Percentiles rank a stretch among this genome's conserved stretches.
Evolutionary conservation across 495 filamentous ascomycete genomes (phyloP).

Genomic region (Penicillium pulvis): DNA sequence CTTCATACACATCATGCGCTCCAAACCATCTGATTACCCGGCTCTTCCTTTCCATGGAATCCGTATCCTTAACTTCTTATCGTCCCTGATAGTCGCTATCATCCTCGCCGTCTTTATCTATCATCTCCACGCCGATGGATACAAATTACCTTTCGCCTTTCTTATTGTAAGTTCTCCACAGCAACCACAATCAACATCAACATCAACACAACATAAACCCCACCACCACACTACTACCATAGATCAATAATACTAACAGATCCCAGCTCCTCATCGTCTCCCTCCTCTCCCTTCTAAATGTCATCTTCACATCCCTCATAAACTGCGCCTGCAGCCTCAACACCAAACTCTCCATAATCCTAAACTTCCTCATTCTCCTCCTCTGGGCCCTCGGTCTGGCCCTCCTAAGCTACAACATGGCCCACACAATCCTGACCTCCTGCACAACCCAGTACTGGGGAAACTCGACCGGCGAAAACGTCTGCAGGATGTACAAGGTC

Average conservation of each 20-base stretch:
- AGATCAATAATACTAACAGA: slow-evolving; percentile 8
- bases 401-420: slow-evolving; percentile 59
- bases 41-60: slow-evolving; percentile 59
- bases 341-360: slow-evolving; percentile 53
- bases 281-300: slow-evolving; percentile 55
- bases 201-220: slow-evolving; percentile 1
- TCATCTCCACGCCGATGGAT: slow-evolving; percentile 56
- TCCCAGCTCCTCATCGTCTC: slow-evolving; percentile 57
- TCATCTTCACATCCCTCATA: slow-evolving; percentile 54
- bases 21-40: slow-evolving; percentile 60
- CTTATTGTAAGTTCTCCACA: slow-evolving; percentile 51
- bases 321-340: slow-evolving; percentile 60
- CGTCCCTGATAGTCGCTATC: slow-evolving; percentile 56
- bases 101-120: slow-evolving; percentile 65
- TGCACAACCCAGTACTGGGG: slow-evolving; percentile 59
- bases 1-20: slow-evolving; percentile 30
- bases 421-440: slow-evolving; percentile 56
- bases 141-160: slow-evolving; percentile 64
- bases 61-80: slow-evolving; percentile 51
- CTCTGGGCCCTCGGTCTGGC: slow-evolving; percentile 60
- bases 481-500: slow-evolving; percentile 68
- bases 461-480: slow-evolving; percentile 57
- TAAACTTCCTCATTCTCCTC: slow-evolving; percentile 54
- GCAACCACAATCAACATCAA: slow-evolving; percentile 6
- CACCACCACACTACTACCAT: slow-evolving; percentile 5